These are phyloP conservation scores for Phytopythium helicoides DNA, from an alignment of 352 stramenopile genomes.

Conservation along the genomic window DNA sequence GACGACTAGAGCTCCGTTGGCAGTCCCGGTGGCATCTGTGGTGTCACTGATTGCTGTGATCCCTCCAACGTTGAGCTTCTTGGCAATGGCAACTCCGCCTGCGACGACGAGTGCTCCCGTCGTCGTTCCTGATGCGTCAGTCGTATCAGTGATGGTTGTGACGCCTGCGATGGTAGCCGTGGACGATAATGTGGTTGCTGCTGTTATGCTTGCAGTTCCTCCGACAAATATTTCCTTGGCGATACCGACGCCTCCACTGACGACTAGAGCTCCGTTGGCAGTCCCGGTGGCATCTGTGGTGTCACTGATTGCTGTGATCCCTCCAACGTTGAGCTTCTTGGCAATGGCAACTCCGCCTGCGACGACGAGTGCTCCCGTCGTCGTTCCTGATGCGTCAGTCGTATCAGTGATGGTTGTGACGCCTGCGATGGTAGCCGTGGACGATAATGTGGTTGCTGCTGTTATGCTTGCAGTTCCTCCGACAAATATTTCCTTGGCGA, in stretches of 20 bases:
- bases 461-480: no score
- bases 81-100: background rate
- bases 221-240: background rate
- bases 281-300: background rate
- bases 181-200: background rate
- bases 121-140: background rate
- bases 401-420: no score
- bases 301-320: background rate
- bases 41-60: background rate
- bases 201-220: background rate
- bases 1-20: background rate
- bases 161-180: background rate
- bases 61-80: background rate
- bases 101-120: background rate
- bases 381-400: no score
- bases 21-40: background rate
- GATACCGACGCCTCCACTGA: background rate
- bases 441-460: no score
- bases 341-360: background rate
- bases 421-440: no score
- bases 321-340: background rate
- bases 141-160: background rate
- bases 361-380: conserved; percentile 5
- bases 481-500: no score
- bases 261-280: background rate